Evolutionary conservation across 2,329 filamentous ascomycete species (phyloP).

Genomic region (Aureobasidium melanogenum): DNA sequence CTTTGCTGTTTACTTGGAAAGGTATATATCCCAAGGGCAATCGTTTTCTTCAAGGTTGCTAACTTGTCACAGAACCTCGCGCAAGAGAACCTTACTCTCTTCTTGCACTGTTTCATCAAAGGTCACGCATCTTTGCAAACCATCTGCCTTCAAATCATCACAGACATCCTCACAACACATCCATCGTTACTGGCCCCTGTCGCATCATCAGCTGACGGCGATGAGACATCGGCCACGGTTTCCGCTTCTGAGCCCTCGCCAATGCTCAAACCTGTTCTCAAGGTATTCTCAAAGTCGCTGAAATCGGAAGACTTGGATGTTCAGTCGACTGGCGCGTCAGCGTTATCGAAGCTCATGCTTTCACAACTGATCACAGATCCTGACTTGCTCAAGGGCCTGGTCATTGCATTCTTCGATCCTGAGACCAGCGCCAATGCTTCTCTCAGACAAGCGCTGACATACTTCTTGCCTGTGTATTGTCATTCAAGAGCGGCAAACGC

Average conservation of each 20-base stretch:
- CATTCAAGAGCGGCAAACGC: conserved; percentile 79
- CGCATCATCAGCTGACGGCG: conserved; percentile 23
- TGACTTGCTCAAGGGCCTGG: conserved; percentile 70
- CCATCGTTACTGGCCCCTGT: conserved; percentile 61
- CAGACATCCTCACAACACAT: conserved; percentile 85
- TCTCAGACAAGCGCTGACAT: conserved; percentile 77
- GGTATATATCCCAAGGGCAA: conserved; percentile 31
- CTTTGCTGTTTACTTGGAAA: conserved; percentile 86
- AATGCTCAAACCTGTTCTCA: conserved; percentile 58
- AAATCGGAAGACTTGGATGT: conserved; percentile 64
- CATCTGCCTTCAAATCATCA: conserved; percentile 82
- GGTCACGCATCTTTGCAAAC: conserved; percentile 85
- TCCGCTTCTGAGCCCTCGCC: conserved; percentile 23
- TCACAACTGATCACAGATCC: conserved; percentile 65
- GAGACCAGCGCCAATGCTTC: conserved; percentile 70
- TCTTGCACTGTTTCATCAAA: conserved; percentile 93
- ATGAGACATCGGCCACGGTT: conserved; percentile 39
- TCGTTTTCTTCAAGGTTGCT: neutral
- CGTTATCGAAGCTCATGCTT: conserved; percentile 78
- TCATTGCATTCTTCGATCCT: conserved; percentile 81
- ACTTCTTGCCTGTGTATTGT: conserved; percentile 91
- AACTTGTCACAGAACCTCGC: conserved; percentile 56
- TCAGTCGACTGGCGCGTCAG: conserved; percentile 70
- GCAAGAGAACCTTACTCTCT: conserved; percentile 82
- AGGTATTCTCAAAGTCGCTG: conserved; percentile 76